Conservation (phyloP, 2,329 filamentous ascomycete genomes). For the Sclerotinia trifoliorum region DNA sequence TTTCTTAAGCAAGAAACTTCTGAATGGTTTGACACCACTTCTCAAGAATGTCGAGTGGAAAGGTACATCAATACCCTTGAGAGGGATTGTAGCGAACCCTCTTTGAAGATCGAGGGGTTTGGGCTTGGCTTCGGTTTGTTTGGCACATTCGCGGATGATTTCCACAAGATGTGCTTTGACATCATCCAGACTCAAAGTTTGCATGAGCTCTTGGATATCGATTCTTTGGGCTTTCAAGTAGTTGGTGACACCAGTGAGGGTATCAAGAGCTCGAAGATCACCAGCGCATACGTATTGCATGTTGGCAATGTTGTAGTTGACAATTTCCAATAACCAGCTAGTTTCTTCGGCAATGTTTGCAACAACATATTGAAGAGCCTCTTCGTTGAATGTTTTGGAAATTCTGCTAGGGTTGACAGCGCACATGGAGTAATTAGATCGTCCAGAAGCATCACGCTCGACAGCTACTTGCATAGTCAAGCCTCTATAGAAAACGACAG, state of each 20-base stretch:
- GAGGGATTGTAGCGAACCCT: conserved; percentile 94
- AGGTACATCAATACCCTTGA: conserved; percentile 95
- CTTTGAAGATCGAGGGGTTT: conserved; percentile 85
- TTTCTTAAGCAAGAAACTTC: conserved; percentile 98
- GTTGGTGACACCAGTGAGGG: conserved; percentile 71
- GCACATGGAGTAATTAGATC: conserved; percentile 99
- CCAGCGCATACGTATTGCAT: conserved; percentile 74
- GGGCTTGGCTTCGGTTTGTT: conserved; percentile 85
- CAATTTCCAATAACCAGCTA: conserved; percentile 94
- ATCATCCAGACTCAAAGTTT: conserved; percentile 81
- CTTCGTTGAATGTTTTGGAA: conserved; percentile 97
- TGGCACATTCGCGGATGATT: conserved; percentile 86
- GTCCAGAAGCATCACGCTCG: conserved; percentile 86
- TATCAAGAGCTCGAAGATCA: conserved; percentile 69
- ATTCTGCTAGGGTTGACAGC: conserved; percentile 98
- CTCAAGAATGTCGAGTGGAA: conserved; percentile 99
- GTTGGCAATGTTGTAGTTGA: conserved; percentile 84
- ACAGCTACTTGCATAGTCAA: conserved; percentile 99
- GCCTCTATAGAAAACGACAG: conserved; percentile 98
- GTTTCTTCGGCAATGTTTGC: conserved; percentile 93
- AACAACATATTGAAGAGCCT: conserved; percentile 93
- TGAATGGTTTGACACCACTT: conserved; percentile 98
- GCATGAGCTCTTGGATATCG: conserved; percentile 90
- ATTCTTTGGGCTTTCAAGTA: conserved; percentile 96
- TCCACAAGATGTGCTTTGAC: conserved; percentile 86